These are phyloP conservation scores for Eucalyptus pauciflora DNA, from an alignment of 345 rosid genomes.

Conservation along the genomic window DNA sequence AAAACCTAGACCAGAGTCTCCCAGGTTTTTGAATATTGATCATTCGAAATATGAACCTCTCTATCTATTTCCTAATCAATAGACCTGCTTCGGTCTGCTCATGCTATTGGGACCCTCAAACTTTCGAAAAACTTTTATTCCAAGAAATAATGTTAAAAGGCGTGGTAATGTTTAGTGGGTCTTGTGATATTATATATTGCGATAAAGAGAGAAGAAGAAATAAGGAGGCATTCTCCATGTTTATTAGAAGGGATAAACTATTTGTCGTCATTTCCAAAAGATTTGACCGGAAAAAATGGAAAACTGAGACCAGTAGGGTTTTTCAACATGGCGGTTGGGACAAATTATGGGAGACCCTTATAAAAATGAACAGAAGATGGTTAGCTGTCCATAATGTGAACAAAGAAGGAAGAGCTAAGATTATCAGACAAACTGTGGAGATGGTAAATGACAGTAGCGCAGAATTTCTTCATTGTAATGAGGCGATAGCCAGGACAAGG, in stretches of 20 bases:
- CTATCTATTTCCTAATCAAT: not conserved
- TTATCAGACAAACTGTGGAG: not conserved
- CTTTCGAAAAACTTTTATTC: not conserved
- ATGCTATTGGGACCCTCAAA: not conserved
- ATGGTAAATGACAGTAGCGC: constrained; percentile 25
- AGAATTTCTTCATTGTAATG: constrained; percentile 33
- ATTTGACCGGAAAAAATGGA: not conserved
- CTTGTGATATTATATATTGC: not conserved
- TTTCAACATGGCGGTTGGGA: not conserved
- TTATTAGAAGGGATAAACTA: not conserved
- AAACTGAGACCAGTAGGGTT: not conserved
- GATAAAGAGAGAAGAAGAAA: not conserved
- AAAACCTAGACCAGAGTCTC: not conserved
- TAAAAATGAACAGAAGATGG: not conserved
- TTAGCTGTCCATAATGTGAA: not conserved
- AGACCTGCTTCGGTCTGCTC: not conserved
- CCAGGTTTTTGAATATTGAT: not conserved
- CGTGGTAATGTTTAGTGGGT: not conserved
- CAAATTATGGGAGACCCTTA: not conserved
- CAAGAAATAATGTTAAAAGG: not conserved
- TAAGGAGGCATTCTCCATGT: not conserved
- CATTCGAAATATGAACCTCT: not conserved
- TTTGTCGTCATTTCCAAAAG: not conserved
- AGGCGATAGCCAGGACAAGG: constrained; percentile 52
- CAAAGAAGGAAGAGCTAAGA: not conserved